phyloP scores from a whole-genome alignment of 2,329 filamentous ascomycete species.

The Xylariaceae sp. region DNA sequence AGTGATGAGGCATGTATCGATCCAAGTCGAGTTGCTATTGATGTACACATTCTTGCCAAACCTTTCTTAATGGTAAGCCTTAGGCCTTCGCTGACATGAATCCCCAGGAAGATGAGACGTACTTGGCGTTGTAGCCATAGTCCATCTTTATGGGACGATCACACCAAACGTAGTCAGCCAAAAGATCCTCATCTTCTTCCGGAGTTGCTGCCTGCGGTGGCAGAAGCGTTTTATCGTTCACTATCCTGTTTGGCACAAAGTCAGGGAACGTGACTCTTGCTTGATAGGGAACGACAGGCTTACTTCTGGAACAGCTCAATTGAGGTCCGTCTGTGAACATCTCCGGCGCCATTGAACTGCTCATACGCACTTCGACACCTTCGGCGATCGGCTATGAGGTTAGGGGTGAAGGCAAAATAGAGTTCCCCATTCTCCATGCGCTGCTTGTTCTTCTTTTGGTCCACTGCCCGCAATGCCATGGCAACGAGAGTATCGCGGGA shows the following conservation, averaged over 20 bases:
- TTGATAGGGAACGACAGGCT: constrained; percentile 28
- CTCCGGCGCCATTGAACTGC: constrained; percentile 60
- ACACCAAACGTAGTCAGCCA: constrained; percentile 64
- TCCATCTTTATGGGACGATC: constrained; percentile 67
- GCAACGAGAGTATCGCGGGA: background rate
- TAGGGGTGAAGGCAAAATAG: constrained; percentile 68
- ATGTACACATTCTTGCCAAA: constrained; percentile 69
- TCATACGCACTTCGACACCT: constrained; percentile 59
- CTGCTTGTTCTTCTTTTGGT: constrained; percentile 45
- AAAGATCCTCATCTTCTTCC: constrained; percentile 61
- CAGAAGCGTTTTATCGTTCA: constrained; percentile 58
- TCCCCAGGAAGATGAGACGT: constrained; percentile 21
- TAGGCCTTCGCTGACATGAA: constrained; percentile 4
- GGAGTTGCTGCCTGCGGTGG: constrained; percentile 54
- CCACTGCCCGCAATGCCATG: constrained; percentile 32
- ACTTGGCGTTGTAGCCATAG: constrained; percentile 70
- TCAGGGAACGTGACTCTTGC: constrained; percentile 4
- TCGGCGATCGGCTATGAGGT: constrained; percentile 59
- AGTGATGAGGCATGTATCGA: constrained; percentile 71
- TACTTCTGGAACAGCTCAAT: constrained; percentile 70
- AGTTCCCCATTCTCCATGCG: constrained; percentile 66
- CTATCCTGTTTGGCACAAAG: constrained; percentile 46
- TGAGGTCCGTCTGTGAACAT: constrained; percentile 56
- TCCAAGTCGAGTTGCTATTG: constrained; percentile 68
- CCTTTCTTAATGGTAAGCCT: constrained; percentile 31